phyloP scores from a whole-genome alignment of 805 yeast species.

The Nematodospora valgi region DNA sequence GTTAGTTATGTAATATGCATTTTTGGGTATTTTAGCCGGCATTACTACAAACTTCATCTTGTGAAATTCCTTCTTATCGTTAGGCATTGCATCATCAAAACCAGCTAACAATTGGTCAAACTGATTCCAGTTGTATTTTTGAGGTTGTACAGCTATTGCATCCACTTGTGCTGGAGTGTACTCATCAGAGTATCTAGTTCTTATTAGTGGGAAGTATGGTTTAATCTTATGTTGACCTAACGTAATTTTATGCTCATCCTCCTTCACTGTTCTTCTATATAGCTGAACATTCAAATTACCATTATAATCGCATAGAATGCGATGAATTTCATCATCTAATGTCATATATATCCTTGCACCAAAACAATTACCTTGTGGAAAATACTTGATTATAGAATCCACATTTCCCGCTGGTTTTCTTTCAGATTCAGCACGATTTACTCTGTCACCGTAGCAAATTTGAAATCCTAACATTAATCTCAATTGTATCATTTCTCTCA shows the following conservation, averaged over 20 bases:
- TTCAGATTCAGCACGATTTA: slow-evolving; percentile 61
- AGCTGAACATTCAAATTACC: slow-evolving; percentile 78
- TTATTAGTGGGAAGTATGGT: slow-evolving; percentile 42
- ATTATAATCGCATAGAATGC: slow-evolving; percentile 69
- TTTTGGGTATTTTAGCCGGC: slow-evolving; percentile 70
- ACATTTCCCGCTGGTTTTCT: slow-evolving; percentile 55
- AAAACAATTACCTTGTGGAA: slow-evolving; percentile 42
- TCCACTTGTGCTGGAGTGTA: slow-evolving; percentile 59
- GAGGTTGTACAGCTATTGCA: slow-evolving; percentile 50
- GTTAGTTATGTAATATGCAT: slow-evolving; percentile 44
- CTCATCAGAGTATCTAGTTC: slow-evolving; percentile 73
- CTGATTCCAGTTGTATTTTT: slow-evolving; percentile 80
- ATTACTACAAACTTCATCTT: slow-evolving; percentile 80
- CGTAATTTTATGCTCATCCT: slow-evolving; percentile 9
- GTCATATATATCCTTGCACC: slow-evolving; percentile 73
- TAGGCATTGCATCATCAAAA: slow-evolving; percentile 67
- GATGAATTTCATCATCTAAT: slow-evolving; percentile 79
- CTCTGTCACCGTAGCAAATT: slow-evolving; percentile 71
- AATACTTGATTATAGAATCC: slow-evolving; percentile 52
- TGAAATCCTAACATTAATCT: slow-evolving; percentile 88
- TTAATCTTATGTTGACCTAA: slow-evolving; percentile 11
- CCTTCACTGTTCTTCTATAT: slow-evolving; percentile 33
- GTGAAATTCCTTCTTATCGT: slow-evolving; percentile 50
- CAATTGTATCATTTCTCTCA: slow-evolving; percentile 84
- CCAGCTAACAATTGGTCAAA: slow-evolving; percentile 93